Base-by-base conservation (phyloP, 805 yeast genomes). In the Metschnikowia henanensis region DNA sequence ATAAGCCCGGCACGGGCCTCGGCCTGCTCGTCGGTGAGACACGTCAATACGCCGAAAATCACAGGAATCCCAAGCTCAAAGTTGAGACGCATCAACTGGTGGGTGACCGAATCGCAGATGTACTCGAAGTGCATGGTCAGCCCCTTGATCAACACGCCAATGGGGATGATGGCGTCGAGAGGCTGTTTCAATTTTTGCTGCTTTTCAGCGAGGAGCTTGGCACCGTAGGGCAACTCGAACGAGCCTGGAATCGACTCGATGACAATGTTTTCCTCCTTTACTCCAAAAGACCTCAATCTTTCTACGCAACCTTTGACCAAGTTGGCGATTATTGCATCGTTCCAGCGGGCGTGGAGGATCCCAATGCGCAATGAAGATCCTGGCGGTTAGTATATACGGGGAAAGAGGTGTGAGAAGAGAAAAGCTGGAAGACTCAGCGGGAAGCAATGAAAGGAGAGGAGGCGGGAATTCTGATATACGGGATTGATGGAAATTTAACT, bases 111-210 rank as follows among this genome's bases (percentile, higher is more conserved):
- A 47, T 94, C 98, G 62, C 96, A 86, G 57, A 94, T 94, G 71
- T 92, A 94, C 69, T 94, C 99, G 62, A 94, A 94, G 70, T 94
- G 99, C 96, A 90, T 90, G 29, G 98, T 94, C 30, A 91, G 82
- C 42, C 99, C 99, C 71, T 94, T 94, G 69, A 94, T 92, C 59
- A 94, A 75, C 30, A 87, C 91, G 44, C 99, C 99, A 56, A 94
- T 89, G 42, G 98, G 91, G 46, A 94, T 87, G 30, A 92, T 79
- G 5, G 92, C 97, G 64, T 94, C 97, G 44, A 85, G 69, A 20
- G 79, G 76, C 41, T 68, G 59, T 38, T 73, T 76, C 42, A 64
- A 52, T 29, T 57, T 57, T 19, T 65, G 61, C 45, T 76, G 70
- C 48, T 72, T 74, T 16, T 74, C 74, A 32, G 72, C 66, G 50